Evolutionary conservation across 169 alveolate genomes (phyloP).

Genomic region (Plasmodium gaboni): DNA sequence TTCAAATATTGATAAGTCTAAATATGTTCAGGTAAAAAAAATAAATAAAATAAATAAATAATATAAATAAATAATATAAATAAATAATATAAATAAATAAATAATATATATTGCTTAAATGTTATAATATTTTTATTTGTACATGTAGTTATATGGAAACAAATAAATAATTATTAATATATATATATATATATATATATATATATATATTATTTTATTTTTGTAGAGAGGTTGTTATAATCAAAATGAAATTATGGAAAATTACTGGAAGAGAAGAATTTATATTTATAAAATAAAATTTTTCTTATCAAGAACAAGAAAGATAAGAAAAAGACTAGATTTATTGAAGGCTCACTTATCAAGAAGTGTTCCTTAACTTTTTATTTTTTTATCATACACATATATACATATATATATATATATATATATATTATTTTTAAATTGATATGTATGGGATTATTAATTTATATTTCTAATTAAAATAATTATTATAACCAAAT

Average conservation of each 20-base stretch:
- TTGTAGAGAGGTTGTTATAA: slow-evolving; percentile 56
- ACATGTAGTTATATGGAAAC: too few relatives aligned
- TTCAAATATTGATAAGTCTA: slow-evolving; percentile 35
- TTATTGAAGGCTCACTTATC: slow-evolving; percentile 26
- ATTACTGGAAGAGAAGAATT: slow-evolving; percentile 69
- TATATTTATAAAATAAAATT: slow-evolving; percentile 64
- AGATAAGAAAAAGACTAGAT: slow-evolving; percentile 51
- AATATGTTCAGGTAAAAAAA: slow-evolving; percentile 34
- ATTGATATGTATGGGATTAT: neutral
- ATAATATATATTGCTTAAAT: neutral
- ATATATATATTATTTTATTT: neutral
- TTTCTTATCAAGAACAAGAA: slow-evolving; percentile 63
- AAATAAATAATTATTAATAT: too few relatives aligned
- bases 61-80: neutral
- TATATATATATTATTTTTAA: neutral
- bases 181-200: neutral
- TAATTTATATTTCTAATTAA: too few relatives aligned
- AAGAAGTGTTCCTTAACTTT: slow-evolving; percentile 17
- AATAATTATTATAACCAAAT: too few relatives aligned
- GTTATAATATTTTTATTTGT: neutral
- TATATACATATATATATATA: neutral
- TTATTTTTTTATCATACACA: slow-evolving; percentile 7
- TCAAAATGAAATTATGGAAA: slow-evolving; percentile 62
- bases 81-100: neutral
- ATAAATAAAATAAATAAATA: neutral